Evolutionary conservation across 2,329 filamentous ascomycete species (phyloP).

Genomic region (Diplodia sapinea): DNA sequence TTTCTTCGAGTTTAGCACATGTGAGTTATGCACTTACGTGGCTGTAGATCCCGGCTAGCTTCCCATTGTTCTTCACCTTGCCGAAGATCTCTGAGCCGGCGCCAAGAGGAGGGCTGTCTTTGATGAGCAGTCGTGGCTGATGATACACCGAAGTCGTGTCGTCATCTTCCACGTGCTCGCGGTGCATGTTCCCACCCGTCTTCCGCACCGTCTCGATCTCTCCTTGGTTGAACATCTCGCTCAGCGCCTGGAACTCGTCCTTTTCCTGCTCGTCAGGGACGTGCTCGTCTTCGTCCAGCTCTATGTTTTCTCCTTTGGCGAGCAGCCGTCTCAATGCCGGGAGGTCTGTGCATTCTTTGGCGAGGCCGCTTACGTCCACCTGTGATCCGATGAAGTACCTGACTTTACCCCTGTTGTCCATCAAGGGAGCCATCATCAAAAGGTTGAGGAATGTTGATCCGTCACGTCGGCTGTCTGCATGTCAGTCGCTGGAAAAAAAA

Average conservation of each 20-base stretch:
- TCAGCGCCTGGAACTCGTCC: constrained; percentile 69
- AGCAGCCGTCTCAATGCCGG: constrained; percentile 64
- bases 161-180: constrained; percentile 46
- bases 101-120: constrained; percentile 47
- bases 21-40: constrained; percentile 53
- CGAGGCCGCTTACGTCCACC: constrained; percentile 72
- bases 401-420: constrained; percentile 69
- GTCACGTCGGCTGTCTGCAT: constrained; percentile 64
- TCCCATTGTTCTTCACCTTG: constrained; percentile 45
- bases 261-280: constrained; percentile 47
- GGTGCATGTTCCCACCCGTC: constrained; percentile 69
- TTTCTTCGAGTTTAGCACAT: background rate
- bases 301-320: constrained; percentile 39
- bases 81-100: constrained; percentile 32
- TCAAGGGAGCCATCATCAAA: constrained; percentile 73
- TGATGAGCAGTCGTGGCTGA: constrained; percentile 56
- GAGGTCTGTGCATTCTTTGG: constrained; percentile 69
- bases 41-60: constrained; percentile 56
- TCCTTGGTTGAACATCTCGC: constrained; percentile 70
- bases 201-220: constrained; percentile 70
- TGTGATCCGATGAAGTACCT: constrained; percentile 76
- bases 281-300: background rate
- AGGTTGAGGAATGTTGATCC: constrained; percentile 80
- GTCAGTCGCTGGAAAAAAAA: background rate
- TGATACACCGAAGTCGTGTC: constrained; percentile 39